Base-by-base conservation (phyloP, 305 asterid species). In the Rubia peregrina region DNA sequence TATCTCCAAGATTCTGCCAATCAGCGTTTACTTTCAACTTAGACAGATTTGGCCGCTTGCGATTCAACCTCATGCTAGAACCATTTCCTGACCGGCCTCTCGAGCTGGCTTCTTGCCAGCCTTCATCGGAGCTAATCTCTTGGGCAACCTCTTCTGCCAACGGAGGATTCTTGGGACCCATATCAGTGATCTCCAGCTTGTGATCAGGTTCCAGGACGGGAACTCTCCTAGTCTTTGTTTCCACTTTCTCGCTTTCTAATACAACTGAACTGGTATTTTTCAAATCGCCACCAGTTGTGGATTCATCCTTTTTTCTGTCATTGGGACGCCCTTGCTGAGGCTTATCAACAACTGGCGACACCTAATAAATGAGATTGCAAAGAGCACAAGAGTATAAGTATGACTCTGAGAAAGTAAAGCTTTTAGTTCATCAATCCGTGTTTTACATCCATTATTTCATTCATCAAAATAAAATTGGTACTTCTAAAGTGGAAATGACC, bases 31-130 rank as follows among this genome's bases (percentile, higher is more conserved):
- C 78, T 75, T 89, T 88, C 74, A 92, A 76, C 85, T 88, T 90
- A 61, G 95, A 77, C 73, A 90, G 96, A 82, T 83, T 84, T 13
- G 91, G 97, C 62, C 85, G 88, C 83, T 85, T 89, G 76, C 85
- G 78, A 85, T 83, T 86, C 74, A 71, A 81, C 78, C 86, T 92
- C 82, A 83, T 84, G 61, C 87, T 60, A 71, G 88, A 73, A 63
- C 83, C 85, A 75, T 81, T 86, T 60, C 86, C 90, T 14, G 89
- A 84, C 65, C 97, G 88, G 67, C 92, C 87, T 85, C 88, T 92
- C 1, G 96, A 73, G 73, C 83, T 86, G 62, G 99, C 99, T 82
- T 92, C 99, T 76, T 89, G 95, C 99, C 99, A 95, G 67, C 96
- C 99, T 74, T 90, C 93, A 60, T 89, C 98, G 33, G 95, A 85